Evolutionary conservation across 208 protist genomes (phyloP).

Genomic region (Blechomonas ayalai): DNA sequence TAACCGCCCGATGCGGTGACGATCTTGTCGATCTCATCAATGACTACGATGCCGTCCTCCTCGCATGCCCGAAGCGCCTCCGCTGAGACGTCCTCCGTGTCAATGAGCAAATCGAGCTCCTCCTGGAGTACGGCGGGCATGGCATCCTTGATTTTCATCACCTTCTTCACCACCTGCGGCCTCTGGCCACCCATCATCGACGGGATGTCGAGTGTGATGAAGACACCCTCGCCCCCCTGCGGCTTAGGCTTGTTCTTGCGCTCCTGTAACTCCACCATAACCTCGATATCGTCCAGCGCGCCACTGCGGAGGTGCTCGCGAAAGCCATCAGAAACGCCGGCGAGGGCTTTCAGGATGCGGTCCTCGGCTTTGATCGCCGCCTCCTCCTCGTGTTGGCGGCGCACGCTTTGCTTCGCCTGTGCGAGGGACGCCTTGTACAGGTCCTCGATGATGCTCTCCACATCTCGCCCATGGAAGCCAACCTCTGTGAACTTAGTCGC

Average conservation of each 20-base stretch:
- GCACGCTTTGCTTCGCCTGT: conserved; percentile 90
- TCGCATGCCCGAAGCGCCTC: conserved; percentile 93
- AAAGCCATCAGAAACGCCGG: conserved; percentile 88
- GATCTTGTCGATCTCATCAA: conserved; percentile 99
- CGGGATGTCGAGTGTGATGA: conserved; percentile 85
- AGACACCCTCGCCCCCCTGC: conserved; percentile 62
- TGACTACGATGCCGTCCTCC: conserved; percentile 98
- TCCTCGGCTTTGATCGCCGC: conserved; percentile 83
- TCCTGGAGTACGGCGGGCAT: conserved; percentile 87
- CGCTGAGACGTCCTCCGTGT: conserved; percentile 88
- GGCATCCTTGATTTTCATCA: conserved; percentile 92
- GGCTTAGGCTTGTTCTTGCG: conserved; percentile 89
- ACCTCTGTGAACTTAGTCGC: conserved; percentile 99
- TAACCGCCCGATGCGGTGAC: conserved; percentile 81
- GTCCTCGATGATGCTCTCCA: conserved; percentile 97
- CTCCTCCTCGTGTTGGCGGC: conserved; percentile 78
- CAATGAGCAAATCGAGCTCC: conserved; percentile 93
- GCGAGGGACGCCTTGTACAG: conserved; percentile 92
- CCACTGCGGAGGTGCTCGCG: conserved; percentile 91
- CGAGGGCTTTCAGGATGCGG: conserved; percentile 82
- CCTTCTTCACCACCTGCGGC: conserved; percentile 83
- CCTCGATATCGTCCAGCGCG: conserved; percentile 87
- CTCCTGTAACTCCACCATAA: conserved; percentile 89
- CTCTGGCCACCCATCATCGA: conserved; percentile 62
- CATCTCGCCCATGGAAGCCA: conserved; percentile 94